Percentiles rank a stretch among this genome's conserved stretches.
Evolutionary conservation across 2,329 filamentous ascomycete genomes (phyloP).

Genomic region (Fusarium sp.): DNA sequence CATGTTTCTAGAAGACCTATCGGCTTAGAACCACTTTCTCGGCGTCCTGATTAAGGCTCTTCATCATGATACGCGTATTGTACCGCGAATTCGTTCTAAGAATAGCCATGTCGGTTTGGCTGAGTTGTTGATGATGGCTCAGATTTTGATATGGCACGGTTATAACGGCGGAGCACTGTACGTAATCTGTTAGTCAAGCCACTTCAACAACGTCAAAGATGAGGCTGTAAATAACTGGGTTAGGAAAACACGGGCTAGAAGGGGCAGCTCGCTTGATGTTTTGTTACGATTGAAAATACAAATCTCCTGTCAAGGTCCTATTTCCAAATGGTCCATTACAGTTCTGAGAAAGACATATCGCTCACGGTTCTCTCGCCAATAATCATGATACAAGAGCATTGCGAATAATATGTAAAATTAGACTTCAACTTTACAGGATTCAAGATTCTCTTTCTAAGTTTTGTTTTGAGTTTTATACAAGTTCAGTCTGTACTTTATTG

Average conservation of each 20-base stretch:
- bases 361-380: no score
- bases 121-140: neutral
- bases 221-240: neutral
- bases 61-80: neutral
- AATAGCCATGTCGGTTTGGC: constrained; percentile 18
- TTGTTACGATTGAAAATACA: neutral
- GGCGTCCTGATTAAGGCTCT: neutral
- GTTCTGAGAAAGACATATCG: no score
- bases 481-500: no score
- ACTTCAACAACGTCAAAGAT: neutral
- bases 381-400: no score
- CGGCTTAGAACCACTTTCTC: constrained; percentile 3
- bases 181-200: constrained; percentile 1
- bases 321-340: no score
- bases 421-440: no score
- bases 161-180: neutral
- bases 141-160: neutral
- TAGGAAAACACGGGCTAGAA: no score
- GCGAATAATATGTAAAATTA: no score
- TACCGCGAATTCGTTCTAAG: constrained; percentile 1
- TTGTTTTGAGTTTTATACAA: no score
- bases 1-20: constrained; percentile 18
- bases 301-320: neutral
- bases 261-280: neutral
- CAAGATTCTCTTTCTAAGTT: no score